A percentile compares a stretch with the other conserved stretches of the same genome.
Evolutionary conservation across 2,329 filamentous ascomycete genomes (phyloP).

Genomic region (Thelonectria blattea): DNA sequence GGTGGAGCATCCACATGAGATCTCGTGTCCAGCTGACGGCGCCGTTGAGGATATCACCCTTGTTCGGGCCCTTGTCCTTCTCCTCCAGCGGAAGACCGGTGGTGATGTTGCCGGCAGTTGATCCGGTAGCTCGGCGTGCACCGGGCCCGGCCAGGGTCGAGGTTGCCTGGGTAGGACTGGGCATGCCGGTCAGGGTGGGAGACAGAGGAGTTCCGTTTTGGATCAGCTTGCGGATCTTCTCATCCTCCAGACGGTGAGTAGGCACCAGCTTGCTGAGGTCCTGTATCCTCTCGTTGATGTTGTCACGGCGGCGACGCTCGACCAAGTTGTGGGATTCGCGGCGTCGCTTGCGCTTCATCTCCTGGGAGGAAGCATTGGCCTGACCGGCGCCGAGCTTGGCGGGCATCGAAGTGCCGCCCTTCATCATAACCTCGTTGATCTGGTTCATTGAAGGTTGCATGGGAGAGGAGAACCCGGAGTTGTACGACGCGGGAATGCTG

Average conservation of each 20-base stretch:
- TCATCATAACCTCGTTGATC: constrained; percentile 88
- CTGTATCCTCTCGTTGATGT: constrained; percentile 98
- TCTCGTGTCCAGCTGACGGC: constrained; percentile 97
- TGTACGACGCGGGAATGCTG: constrained; percentile 83
- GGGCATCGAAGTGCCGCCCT: constrained; percentile 87
- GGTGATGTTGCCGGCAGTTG: constrained; percentile 80
- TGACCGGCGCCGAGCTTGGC: constrained; percentile 73
- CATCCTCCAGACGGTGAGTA: constrained; percentile 89
- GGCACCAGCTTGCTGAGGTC: constrained; percentile 94
- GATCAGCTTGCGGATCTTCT: constrained; percentile 94
- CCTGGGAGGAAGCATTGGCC: constrained; percentile 75
- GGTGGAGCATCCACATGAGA: constrained; percentile 94
- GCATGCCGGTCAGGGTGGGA: constrained; percentile 75
- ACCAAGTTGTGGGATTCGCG: constrained; percentile 96
- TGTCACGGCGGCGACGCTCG: constrained; percentile 91
- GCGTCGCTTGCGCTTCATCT: constrained; percentile 89
- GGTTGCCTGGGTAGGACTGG: constrained; percentile 76
- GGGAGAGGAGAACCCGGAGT: constrained; percentile 88
- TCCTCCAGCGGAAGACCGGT: constrained; percentile 93
- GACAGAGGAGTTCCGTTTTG: constrained; percentile 91
- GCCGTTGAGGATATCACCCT: constrained; percentile 97
- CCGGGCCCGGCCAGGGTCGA: constrained; percentile 86
- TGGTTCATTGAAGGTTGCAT: constrained; percentile 72
- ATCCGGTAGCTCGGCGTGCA: constrained; percentile 77
- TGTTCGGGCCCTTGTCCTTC: constrained; percentile 98